Percentiles rank a stretch among this genome's conserved stretches.
Conservation (phyloP, 257 asterid species). For the Primulina eburnea region DNA sequence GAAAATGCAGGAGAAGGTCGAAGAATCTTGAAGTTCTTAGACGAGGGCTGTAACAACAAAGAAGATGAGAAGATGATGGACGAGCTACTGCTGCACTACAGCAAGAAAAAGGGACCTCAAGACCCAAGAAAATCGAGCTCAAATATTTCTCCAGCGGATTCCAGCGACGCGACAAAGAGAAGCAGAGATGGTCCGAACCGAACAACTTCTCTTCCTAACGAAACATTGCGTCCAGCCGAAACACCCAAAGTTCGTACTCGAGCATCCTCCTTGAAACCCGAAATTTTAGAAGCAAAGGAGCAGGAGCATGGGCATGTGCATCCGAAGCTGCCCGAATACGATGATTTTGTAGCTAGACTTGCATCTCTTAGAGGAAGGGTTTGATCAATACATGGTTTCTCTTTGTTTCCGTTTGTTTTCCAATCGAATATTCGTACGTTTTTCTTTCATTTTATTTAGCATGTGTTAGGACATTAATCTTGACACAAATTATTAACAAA, state of each 20-base stretch:
- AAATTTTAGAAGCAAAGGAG: conserved; percentile 23
- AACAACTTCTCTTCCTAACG: conserved; percentile 51
- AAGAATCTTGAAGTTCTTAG: conserved; percentile 40
- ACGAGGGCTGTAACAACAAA: conserved; percentile 22
- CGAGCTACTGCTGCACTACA: conserved; percentile 47
- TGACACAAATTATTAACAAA: no score
- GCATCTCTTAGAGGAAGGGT: conserved; percentile 39
- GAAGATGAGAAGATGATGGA: conserved; percentile 63
- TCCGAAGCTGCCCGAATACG: conserved; percentile 75
- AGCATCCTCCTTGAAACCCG: conserved; percentile 56
- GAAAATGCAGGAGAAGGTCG: conserved; percentile 35
- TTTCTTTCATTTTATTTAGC: not conserved
- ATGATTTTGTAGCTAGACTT: conserved; percentile 68
- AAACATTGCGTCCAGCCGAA: conserved; percentile 27
- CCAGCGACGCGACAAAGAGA: conserved; percentile 26
- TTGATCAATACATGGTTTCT: not conserved
- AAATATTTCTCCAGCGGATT: not conserved
- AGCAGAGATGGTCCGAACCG: conserved; percentile 40
- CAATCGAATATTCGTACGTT: not conserved
- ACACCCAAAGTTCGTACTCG: conserved; percentile 39
- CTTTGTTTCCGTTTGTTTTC: not conserved
- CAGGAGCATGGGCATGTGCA: conserved; percentile 45
- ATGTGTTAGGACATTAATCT: no score
- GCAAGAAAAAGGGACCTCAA: conserved; percentile 40
- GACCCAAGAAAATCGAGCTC: conserved; percentile 19